Base-by-base conservation (phyloP, 495 filamentous ascomycete species). In the Talaromyces adpressus region DNA sequence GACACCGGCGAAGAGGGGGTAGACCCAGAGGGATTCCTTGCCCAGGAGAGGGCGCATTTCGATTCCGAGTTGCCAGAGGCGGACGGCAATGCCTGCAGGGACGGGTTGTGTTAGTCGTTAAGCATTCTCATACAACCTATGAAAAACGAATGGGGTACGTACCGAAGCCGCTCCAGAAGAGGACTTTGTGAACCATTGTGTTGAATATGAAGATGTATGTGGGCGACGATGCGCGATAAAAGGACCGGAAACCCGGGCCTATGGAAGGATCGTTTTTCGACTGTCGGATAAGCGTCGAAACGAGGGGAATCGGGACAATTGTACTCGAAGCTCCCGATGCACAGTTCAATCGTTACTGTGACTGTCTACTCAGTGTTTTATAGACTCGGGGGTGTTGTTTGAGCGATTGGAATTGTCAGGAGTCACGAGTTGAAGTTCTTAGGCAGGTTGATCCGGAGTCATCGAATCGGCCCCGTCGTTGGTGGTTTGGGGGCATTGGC, bases 91-190 rank as follows among this genome's bases (percentile, higher is more conserved):
- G 81, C 94, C 94, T 98, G 63, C 23, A 18, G 20, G 27, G 65
- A 12, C 23, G 23, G 4, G 14, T 61, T 0, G 51, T 62, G 34
- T 58, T 30, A 59, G 58, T 45, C 34, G 27, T 62, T 52, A 14
- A 52, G 4, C 22, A 39, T 14, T 39, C 11, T 39, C 11, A 16
- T 14, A 14, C 1, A 7, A 47, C 3, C 4, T n/a, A 0, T 8
- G 8, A 2, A 7, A 47, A 30, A 41, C 12, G 18, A 12, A 5
- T 36, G n/a, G 39, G 12, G 9, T 4, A 78, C 81, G 71, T 88
- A 98, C 94, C 94, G 87, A 98, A 97, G 84, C 90, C 89, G 70
- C 85, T 84, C 94, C 94, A 98, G 86, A 97, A 96, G 76, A 97
- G 77, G 76, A 97, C 84, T 80, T 92, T 91, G 82, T 88, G 84